Conservation (phyloP, 768 basidiomycete species). For the Cyclocybe aegerita region DNA sequence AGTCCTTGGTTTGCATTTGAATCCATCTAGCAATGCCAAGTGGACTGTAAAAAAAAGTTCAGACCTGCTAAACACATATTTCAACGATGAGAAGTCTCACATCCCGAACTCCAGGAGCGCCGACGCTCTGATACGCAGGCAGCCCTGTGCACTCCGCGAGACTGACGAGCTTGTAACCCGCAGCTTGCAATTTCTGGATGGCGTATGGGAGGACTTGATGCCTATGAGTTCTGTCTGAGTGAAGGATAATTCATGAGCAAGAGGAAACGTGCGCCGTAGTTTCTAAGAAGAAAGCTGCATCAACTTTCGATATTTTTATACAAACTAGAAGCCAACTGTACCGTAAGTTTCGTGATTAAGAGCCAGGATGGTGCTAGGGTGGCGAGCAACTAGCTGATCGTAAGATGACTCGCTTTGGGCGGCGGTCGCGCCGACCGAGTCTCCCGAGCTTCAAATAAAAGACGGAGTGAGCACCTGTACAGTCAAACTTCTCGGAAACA, state of each 20-base stretch:
- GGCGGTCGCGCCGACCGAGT: slow-evolving; percentile 34
- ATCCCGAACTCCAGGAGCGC: slow-evolving; percentile 26
- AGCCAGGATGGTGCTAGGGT: slow-evolving; percentile 35
- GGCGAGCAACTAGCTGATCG: slow-evolving; percentile 21
- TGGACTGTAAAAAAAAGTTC: slow-evolving; percentile 17
- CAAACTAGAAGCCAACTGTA: slow-evolving; percentile 11
- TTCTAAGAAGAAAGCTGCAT: slow-evolving; percentile 19
- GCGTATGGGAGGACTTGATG: slow-evolving; percentile 37
- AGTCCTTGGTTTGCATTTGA: no score
- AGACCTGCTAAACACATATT: background rate
- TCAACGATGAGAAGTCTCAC: slow-evolving; percentile 19
- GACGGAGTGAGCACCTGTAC: background rate
- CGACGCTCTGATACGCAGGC: slow-evolving; percentile 34
- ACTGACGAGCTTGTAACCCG: slow-evolving; percentile 42
- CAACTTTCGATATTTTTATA: background rate
- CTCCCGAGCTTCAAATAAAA: slow-evolving; percentile 29
- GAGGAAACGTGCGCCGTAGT: slow-evolving; percentile 31
- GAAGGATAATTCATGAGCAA: background rate
- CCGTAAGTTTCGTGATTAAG: slow-evolving; percentile 44
- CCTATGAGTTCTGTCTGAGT: slow-evolving; percentile 11
- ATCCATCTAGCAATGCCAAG: slow-evolving; percentile 22
- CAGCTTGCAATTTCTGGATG: slow-evolving; percentile 31
- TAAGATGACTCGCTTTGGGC: slow-evolving; percentile 32
- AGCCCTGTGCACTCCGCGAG: slow-evolving; percentile 39
- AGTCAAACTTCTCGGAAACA: background rate